These are phyloP conservation scores for Penicillium verhagenii DNA, from an alignment of 495 filamentous ascomycete species.

Conservation along the genomic window DNA sequence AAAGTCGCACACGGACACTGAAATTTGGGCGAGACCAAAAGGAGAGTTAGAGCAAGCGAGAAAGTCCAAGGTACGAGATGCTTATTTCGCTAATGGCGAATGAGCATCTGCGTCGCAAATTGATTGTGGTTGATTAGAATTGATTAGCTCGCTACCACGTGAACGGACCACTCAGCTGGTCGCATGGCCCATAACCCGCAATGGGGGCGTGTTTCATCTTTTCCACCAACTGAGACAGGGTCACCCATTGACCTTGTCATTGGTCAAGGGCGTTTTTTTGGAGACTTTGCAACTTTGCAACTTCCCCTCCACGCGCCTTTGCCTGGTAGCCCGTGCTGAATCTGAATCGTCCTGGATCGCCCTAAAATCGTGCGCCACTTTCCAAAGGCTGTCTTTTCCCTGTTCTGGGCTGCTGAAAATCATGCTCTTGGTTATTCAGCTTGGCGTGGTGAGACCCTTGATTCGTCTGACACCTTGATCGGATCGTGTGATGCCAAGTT, in stretches of 20 bases:
- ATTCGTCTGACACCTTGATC: not conserved
- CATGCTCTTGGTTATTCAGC: not conserved
- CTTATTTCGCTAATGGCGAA: slow-evolving; percentile 34
- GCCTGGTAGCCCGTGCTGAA: slow-evolving; percentile 1
- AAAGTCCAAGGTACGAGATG: too few relatives aligned
- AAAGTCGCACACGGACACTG: too few relatives aligned
- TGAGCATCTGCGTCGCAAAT: slow-evolving; percentile 25
- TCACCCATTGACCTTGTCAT: too few relatives aligned
- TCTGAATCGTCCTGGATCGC: too few relatives aligned
- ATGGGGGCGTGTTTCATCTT: slow-evolving; percentile 32
- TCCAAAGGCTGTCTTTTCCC: not conserved
- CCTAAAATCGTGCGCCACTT: not conserved
- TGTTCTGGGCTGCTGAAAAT: not conserved
- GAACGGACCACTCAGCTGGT: slow-evolving; percentile 11
- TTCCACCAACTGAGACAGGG: slow-evolving; percentile 19
- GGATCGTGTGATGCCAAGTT: slow-evolving; percentile 1
- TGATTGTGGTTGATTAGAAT: slow-evolving; percentile 1
- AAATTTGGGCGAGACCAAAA: not conserved
- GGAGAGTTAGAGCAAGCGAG: not conserved
- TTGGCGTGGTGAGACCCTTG: not conserved
- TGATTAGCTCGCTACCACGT: slow-evolving; percentile 22
- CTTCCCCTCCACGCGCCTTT: slow-evolving; percentile 1
- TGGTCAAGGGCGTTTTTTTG: too few relatives aligned
- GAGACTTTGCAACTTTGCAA: too few relatives aligned
- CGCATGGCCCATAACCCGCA: slow-evolving; percentile 3